Evolutionary conservation across 2,329 filamentous ascomycete genomes (phyloP).

Genomic region (Penicillium rolfsii): DNA sequence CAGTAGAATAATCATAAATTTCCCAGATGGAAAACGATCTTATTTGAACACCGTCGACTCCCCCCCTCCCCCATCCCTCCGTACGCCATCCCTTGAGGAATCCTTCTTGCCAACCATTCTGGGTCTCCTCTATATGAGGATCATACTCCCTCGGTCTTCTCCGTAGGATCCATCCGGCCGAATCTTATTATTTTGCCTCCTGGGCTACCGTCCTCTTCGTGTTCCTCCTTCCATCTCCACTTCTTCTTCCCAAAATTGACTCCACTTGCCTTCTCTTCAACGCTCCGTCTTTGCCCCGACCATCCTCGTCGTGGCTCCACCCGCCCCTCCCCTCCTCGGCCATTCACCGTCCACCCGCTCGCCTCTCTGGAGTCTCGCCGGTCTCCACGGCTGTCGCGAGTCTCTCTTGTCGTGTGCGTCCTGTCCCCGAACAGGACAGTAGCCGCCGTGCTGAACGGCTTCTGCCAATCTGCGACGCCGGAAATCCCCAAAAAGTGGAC

Average conservation of each 20-base stretch:
- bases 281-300: background rate
- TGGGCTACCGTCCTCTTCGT: background rate
- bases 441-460: no score
- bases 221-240: background rate
- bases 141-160: background rate
- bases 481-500: background rate
- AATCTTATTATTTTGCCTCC: background rate
- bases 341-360: conserved; percentile 25
- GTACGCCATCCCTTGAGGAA: background rate
- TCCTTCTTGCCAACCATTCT: background rate
- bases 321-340: conserved; percentile 11
- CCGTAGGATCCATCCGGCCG: background rate
- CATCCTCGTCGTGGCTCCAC: conserved; percentile 17
- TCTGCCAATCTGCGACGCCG: background rate
- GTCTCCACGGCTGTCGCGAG: conserved; percentile 1
- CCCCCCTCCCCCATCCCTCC: background rate
- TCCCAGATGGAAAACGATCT: background rate
- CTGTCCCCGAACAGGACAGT: background rate
- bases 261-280: conserved; percentile 1
- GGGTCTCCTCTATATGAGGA: no score
- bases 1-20: background rate
- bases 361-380: conserved; percentile 11
- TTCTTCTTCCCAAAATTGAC: background rate
- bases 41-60: conserved; percentile 1
- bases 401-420: conserved; percentile 14